Conservation (phyloP, 805 yeast genomes). For the Hanseniaspora hatyaiensis region DNA sequence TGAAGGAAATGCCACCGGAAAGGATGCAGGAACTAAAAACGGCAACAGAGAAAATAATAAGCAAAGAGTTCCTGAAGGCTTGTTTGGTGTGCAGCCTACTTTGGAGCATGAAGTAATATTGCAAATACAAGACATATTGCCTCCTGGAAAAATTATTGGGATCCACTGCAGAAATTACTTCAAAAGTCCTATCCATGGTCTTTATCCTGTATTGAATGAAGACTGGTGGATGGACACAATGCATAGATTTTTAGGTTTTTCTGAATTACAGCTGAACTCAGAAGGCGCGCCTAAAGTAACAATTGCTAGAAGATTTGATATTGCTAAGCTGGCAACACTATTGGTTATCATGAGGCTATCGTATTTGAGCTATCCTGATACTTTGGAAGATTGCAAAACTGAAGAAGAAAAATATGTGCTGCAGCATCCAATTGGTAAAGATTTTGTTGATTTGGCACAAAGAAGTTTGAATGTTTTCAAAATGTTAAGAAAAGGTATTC, state of each 20-base stretch:
- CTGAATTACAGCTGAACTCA: constrained; percentile 22
- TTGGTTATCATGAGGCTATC: constrained; percentile 36
- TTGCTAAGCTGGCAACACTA: constrained; percentile 39
- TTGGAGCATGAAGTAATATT: constrained; percentile 12
- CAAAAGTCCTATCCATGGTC: constrained; percentile 34
- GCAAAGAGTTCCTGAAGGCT: constrained; percentile 17
- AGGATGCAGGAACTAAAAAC: neutral
- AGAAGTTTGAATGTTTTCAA: constrained; percentile 46
- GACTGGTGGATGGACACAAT: constrained; percentile 28
- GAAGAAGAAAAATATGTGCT: constrained; percentile 32
- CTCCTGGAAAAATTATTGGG: constrained; percentile 37
- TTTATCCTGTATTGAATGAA: constrained; percentile 39
- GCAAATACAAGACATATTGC: constrained; percentile 33
- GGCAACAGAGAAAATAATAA: neutral
- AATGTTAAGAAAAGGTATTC: constrained; percentile 36
- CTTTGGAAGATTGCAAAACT: constrained; percentile 25
- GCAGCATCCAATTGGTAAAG: constrained; percentile 37
- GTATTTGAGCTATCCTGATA: constrained; percentile 32
- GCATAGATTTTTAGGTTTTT: constrained; percentile 14
- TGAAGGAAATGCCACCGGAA: constrained; percentile 8
- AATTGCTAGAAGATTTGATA: constrained; percentile 36
- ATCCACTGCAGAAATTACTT: constrained; percentile 36
- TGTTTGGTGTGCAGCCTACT: constrained; percentile 15
- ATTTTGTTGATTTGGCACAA: constrained; percentile 40
- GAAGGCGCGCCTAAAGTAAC: constrained; percentile 30